Evolutionary conservation across 352 stramenopile species (phyloP), one percentile per base, ranked within the genome.

Genomic region (Peronospora belbahrii): DNA sequence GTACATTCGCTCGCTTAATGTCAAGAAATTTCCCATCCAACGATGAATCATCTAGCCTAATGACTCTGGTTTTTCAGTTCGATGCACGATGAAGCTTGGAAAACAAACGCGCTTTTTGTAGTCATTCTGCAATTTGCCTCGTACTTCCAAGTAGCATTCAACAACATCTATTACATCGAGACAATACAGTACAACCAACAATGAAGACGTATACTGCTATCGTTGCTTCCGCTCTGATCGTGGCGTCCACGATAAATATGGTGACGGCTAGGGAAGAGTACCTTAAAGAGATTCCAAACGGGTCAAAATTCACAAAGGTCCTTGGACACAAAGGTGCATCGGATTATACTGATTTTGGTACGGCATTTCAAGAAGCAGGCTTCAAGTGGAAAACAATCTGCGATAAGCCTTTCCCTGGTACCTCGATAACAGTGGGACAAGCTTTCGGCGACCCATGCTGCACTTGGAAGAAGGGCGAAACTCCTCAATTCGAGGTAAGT

Each of bases 251-350:
- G 11, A 8, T 14, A 10, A 42, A 49, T n/a, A 9, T 38, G 7
- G 35, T 35, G 8, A 14, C 20, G 9, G 42, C 41, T 20, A 44
- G 42, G 19, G 14, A 44, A 25, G 19, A 41, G 13, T 65, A 53
- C 37, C 44, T 59, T 18, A 14, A 40, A 23, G 46, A 60, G 6
- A 54, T 74, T 46, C 62, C 65, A 20, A 75, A 75, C 58, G 62
- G 58, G 8, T 48, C 42, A 0, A 37, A 33, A 22, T 66, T 70
- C 54, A 43, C 55, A 11, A 62, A 70, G 48, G 45, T 49, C 20
- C 52, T 73, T 25, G 59, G 59, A 13, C 64, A 74, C 42, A 34
- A 50, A 1, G 27, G 35, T 22, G 50, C 52, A 4, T 56, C 59
- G 40, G 50, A 52, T 30, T 65, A 55, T 49, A 71, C 58, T 2